Evolutionary conservation across 495 filamentous ascomycete genomes (phyloP).

Genomic region (Hypoxylon fragiforme): DNA sequence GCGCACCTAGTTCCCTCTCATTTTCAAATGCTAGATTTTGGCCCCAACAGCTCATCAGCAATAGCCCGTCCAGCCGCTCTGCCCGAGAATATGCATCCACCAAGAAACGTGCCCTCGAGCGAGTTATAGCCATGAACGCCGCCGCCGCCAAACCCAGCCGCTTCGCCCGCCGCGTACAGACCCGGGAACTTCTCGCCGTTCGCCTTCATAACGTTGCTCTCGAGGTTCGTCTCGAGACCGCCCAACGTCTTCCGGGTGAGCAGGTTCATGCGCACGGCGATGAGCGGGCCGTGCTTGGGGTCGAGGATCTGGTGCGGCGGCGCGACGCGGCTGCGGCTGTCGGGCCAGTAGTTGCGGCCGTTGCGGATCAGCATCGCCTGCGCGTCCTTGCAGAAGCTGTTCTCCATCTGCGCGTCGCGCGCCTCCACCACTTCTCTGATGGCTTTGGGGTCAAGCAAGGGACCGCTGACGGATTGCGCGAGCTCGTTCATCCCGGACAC

Average conservation of each 20-base stretch:
- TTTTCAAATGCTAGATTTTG: too few species aligned
- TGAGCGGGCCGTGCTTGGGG: conserved; percentile 50
- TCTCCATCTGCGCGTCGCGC: conserved; percentile 52
- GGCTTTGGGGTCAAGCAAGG: conserved; percentile 40
- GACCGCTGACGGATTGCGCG: conserved; percentile 36
- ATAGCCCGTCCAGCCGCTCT: conserved; percentile 50
- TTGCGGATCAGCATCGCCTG: conserved; percentile 57
- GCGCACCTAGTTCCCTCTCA: too few species aligned
- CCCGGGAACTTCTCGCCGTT: conserved; percentile 50
- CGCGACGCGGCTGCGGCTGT: conserved; percentile 46
- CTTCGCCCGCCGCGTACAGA: conserved; percentile 57
- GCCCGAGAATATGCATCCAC: conserved; percentile 57
- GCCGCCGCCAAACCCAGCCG: conserved; percentile 56
- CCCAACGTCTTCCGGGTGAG: conserved; percentile 57
- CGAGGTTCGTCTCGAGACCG: conserved; percentile 56
- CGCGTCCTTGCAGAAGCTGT: conserved; percentile 55
- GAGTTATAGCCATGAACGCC: conserved; percentile 57
- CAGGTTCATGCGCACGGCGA: conserved; percentile 55
- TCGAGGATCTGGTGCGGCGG: conserved; percentile 52
- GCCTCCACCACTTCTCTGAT: conserved; percentile 47
- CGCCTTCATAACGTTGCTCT: conserved; percentile 50
- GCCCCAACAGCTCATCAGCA: conserved; percentile 43
- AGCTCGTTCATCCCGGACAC: conserved; percentile 55
- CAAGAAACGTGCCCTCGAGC: conserved; percentile 54
- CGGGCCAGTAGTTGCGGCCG: conserved; percentile 53